Evolutionary conservation across 2,329 filamentous ascomycete genomes (phyloP).

Genomic region (Diaporthe ampelina): DNA sequence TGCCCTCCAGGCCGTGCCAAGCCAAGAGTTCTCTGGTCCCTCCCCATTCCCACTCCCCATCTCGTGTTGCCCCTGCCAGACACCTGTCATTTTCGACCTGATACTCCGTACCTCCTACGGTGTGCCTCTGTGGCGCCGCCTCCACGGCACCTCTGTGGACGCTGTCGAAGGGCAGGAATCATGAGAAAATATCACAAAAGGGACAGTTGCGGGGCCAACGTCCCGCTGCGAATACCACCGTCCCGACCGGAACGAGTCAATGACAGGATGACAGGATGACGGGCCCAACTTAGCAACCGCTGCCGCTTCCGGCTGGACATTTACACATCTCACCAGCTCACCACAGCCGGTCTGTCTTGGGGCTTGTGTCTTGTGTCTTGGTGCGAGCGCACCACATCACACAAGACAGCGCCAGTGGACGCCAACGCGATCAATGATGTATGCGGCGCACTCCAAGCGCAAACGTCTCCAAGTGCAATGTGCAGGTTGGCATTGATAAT

Average conservation of each 20-base stretch:
- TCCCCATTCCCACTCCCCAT: not conserved
- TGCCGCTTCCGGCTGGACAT: too few relatives aligned
- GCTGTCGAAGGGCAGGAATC: not conserved
- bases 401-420: not conserved
- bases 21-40: not conserved
- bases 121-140: constrained; percentile 13
- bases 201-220: constrained; percentile 30
- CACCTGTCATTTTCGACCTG: constrained; percentile 23
- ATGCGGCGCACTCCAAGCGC: constrained; percentile 19
- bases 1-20: not conserved
- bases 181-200: constrained; percentile 6
- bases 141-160: not conserved
- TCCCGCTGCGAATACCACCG: constrained; percentile 29
- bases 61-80: constrained; percentile 30
- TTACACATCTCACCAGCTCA: too few relatives aligned
- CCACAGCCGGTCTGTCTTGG: not conserved
- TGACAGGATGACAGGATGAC: constrained; percentile 27
- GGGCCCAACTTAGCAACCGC: constrained; percentile 7
- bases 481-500: not conserved
- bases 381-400: not conserved
- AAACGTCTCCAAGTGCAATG: not conserved
- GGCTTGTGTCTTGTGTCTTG: not conserved
- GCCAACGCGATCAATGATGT: constrained; percentile 27
- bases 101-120: not conserved
- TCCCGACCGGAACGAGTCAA: constrained; percentile 28